Conservation (phyloP, 306 rosid species). For the Mimosa pudica region DNA sequence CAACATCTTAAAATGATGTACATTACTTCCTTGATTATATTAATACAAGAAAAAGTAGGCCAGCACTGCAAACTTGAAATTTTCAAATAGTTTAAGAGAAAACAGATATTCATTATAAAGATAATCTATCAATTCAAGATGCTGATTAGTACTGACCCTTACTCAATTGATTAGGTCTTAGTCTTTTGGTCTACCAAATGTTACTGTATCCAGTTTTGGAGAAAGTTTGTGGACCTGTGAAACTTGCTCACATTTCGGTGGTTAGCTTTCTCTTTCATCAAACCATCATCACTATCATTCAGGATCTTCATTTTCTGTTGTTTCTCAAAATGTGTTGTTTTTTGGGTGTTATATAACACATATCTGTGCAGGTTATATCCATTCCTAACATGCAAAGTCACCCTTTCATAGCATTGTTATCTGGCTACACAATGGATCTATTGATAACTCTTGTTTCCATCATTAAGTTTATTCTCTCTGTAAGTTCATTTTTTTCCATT, state of each 20-base stretch:
- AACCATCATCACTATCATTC: not conserved
- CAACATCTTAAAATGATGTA: no score
- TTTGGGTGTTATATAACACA: not conserved
- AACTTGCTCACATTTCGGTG: constrained; percentile 46
- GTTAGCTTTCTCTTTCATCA: constrained; percentile 45
- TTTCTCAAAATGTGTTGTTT: not conserved
- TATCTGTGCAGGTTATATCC: constrained; percentile 50
- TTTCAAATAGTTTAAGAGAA: no score
- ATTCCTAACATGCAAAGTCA: constrained; percentile 67
- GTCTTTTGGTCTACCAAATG: constrained; percentile 60
- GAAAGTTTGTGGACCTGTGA: constrained; percentile 57
- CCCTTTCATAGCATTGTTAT: constrained; percentile 55
- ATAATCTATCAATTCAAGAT: not conserved
- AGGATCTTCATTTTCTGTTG: not conserved
- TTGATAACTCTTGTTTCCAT: constrained; percentile 51
- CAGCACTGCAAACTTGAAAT: no score
- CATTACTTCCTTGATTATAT: no score
- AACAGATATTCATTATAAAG: not conserved
- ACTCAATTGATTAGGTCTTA: constrained; percentile 49
- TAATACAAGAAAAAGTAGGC: no score
- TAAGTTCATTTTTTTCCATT: constrained; percentile 44
- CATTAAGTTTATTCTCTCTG: constrained; percentile 50
- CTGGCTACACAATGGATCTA: constrained; percentile 38
- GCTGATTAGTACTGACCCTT: constrained; percentile 11
- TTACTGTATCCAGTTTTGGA: constrained; percentile 51